phyloP scores from a whole-genome alignment of 2,329 filamentous ascomycete species.

The Colletotrichum trifolii region DNA sequence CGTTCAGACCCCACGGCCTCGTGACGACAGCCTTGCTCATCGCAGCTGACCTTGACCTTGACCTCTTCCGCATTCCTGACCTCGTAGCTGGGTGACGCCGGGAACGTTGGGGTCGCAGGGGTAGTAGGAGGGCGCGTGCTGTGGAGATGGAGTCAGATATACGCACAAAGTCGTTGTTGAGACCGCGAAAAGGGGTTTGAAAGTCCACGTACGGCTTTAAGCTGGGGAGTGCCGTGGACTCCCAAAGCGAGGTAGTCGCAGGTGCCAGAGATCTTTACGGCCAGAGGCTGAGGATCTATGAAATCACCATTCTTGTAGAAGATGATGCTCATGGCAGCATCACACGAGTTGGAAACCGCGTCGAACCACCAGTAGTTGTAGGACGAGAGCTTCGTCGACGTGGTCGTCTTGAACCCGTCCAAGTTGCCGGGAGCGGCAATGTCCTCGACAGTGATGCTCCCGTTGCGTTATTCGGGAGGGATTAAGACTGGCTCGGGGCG shows the following conservation, averaged over 20 bases:
- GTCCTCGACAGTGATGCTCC: neutral
- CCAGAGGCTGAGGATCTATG: neutral
- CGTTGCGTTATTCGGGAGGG: neutral
- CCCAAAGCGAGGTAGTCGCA: neutral
- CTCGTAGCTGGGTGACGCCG: conserved; percentile 41
- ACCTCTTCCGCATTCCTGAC: conserved; percentile 44
- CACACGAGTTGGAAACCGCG: neutral
- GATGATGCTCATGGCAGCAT: conserved; percentile 4
- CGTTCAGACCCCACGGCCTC: conserved; percentile 37
- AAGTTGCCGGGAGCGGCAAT: neutral
- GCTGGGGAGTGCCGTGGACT: conserved; percentile 2
- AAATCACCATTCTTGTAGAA: conserved; percentile 11
- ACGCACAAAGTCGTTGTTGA: neutral
- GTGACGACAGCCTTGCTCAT: conserved; percentile 22
- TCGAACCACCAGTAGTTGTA: conserved; percentile 9
- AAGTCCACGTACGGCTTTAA: neutral
- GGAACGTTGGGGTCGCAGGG: conserved; percentile 4
- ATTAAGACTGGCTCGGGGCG: neutral
- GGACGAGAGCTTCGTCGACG: neutral
- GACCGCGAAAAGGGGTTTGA: neutral
- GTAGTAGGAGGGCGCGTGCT: conserved; percentile 9
- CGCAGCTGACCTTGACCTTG: conserved; percentile 42
- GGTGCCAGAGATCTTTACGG: neutral
- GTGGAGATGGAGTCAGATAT: neutral
- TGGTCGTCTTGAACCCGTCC: conserved; percentile 7